Base-by-base conservation (phyloP, 345 rosid species). In the Mercurialis annua region DNA sequence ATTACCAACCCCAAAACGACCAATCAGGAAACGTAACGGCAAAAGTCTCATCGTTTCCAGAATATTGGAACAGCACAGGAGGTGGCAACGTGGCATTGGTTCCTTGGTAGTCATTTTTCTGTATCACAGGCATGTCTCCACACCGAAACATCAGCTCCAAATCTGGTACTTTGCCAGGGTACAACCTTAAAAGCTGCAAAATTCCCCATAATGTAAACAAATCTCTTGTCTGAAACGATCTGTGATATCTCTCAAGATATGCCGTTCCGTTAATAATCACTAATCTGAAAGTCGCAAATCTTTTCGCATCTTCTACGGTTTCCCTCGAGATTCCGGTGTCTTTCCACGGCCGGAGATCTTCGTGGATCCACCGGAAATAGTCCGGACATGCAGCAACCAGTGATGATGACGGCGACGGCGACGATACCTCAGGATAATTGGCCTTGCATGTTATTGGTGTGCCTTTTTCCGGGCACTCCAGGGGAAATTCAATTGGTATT, bases 1-100 rank as follows among this genome's bases (percentile, higher is more conserved):
- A 67, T 70, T 70, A 92, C 98, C 98, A 90, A 70, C 98, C 98
- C 98, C 98, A 92, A 62, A 83, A 90, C 30, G 98, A 84, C 98
- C 98, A 92, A 73, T 92, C 97, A 0, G 96, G 98, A 59, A 92
- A 92, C 24, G 88, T 85, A 15, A 92, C 71, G 44, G 84, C 92
- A 9, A 85, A 76, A 12, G 87, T 71, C 24, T 78, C 80, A 26
- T 79, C 73, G 57, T 85, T 77, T 17, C 81, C 84, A 65, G 95
- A 92, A 54, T 87, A 92, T 59, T 92, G 83, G 58, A 92, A 90
- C 77, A 90, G 48, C 0, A 14, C 16, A 26, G 92, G 87, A 1
- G 92, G 92, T 0, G 96, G 89, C 16, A 40, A 10, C 8, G 81
- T 57, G 2, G 84, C 71, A 33, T 75, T 78, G 54, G 81, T 81